phyloP scores from a whole-genome alignment of 495 filamentous ascomycete species.

The Lindgomyces ingoldianus region DNA sequence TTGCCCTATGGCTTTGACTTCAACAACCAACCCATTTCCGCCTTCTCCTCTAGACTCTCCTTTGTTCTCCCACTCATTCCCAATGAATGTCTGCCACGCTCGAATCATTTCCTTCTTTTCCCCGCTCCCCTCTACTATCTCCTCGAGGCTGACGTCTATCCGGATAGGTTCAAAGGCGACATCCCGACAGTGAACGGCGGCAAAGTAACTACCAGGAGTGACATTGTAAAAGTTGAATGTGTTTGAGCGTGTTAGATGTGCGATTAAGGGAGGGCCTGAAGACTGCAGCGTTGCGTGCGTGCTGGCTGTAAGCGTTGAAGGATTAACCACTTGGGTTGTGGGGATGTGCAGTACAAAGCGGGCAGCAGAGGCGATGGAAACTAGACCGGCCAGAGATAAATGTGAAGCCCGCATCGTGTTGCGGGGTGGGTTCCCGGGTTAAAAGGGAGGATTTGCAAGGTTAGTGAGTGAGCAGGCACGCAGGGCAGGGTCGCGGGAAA shows the following conservation, averaged over 20 bases:
- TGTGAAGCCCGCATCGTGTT: conserved; percentile 14
- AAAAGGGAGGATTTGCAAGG: too few species aligned
- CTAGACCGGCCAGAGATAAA: conserved; percentile 23
- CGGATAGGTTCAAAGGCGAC: conserved; percentile 73
- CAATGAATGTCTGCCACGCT: conserved; percentile 85
- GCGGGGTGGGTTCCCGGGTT: too few species aligned
- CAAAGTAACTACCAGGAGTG: conserved; percentile 68
- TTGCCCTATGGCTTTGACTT: conserved; percentile 59
- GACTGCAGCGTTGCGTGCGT: conserved; percentile 71
- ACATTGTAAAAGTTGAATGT: conserved; percentile 74
- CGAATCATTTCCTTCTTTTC: conserved; percentile 51
- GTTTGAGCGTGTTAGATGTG: conserved; percentile 64
- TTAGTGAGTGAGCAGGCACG: not conserved
- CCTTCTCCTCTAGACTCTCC: conserved; percentile 54
- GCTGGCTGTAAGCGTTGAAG: conserved; percentile 59
- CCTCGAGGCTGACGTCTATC: conserved; percentile 61
- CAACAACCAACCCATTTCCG: conserved; percentile 49
- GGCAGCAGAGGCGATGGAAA: conserved; percentile 41
- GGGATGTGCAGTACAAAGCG: conserved; percentile 45
- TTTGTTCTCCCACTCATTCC: conserved; percentile 83
- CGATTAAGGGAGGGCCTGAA: conserved; percentile 50
- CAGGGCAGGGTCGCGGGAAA: not conserved
- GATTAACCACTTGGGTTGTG: conserved; percentile 53
- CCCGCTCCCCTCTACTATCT: conserved; percentile 41
- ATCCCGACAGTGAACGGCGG: conserved; percentile 72